These are phyloP conservation scores for Globisporangium middletonii DNA, from an alignment of 352 stramenopile genomes.

Conservation along the genomic window DNA sequence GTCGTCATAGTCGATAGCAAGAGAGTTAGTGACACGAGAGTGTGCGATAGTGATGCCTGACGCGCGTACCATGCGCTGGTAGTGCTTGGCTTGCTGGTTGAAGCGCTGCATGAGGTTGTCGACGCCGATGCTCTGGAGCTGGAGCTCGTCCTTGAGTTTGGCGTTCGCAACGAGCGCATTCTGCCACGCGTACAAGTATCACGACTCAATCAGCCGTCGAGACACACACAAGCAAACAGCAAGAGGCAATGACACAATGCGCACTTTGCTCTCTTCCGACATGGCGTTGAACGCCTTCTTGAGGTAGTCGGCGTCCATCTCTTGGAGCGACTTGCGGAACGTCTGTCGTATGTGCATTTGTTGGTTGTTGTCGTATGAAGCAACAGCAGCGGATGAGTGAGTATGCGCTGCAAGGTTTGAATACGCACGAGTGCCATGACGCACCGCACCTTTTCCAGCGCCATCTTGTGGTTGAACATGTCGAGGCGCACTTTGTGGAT, in stretches of 20 bases:
- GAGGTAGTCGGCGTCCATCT: slow-evolving; percentile 71
- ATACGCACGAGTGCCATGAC: background rate
- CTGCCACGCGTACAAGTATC: slow-evolving; percentile 12
- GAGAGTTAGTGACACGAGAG: background rate
- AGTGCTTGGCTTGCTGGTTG: slow-evolving; percentile 57
- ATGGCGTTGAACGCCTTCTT: slow-evolving; percentile 81
- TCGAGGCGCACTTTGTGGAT: slow-evolving; percentile 75
- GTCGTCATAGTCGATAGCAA: background rate
- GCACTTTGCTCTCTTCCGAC: slow-evolving; percentile 75
- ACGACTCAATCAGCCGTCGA: background rate
- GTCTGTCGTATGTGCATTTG: slow-evolving; percentile 23
- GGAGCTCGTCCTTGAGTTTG: slow-evolving; percentile 75
- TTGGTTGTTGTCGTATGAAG: too few species aligned
- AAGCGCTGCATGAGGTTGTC: slow-evolving; percentile 80
- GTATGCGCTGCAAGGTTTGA: background rate
- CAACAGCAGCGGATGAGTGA: background rate
- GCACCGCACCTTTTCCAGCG: slow-evolving; percentile 52
- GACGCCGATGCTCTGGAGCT: slow-evolving; percentile 71
- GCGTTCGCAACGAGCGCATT: slow-evolving; percentile 75
- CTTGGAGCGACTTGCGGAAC: slow-evolving; percentile 67
- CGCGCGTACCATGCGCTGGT: slow-evolving; percentile 54
- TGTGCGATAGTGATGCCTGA: too few species aligned
- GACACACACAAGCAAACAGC: background rate
- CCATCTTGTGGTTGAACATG: slow-evolving; percentile 86
- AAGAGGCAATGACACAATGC: background rate